Base-by-base conservation (phyloP, 768 basidiomycete species). In the Boletellus emodensis region DNA sequence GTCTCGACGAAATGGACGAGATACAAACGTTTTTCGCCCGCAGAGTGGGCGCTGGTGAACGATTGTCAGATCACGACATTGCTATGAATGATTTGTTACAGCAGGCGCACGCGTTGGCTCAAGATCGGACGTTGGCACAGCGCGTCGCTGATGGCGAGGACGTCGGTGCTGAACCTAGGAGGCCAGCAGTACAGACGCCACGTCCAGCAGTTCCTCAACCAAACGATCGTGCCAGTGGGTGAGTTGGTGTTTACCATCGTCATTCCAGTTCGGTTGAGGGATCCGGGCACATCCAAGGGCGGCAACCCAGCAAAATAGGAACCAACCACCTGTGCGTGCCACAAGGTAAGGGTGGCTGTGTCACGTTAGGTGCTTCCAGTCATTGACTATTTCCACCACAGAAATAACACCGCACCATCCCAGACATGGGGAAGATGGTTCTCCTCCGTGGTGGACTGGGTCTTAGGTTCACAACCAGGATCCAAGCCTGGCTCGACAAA, bases 11-110 rank as follows among this genome's bases (percentile, higher is more conserved):
- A 9, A 39, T 64, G 12, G 55, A 67, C 26, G 58, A 56, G 18
- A 48, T 62, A 0, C 46, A 59, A 22, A 40, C 50, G 3, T 39
- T 45, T 18, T 61, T 57, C 28, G 30, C 42, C 2, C 43, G 6
- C 22, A 52, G 52, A 41, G 4, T 34, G 9, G 41, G 28, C 28
- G 14, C 13, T 14, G 58, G 64, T 9, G 15, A 39, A 12, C 24
- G 15, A 1, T 42, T 66, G 18, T 56, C 60, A 1, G 65, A 67
- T 39, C 54, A 51, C 3, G 65, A 68, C 7, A 2, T 62, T 1
- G 64, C 65, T 2, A 57, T 66, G 49, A 55, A 51, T 17, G 46
- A 64, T 34, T 49, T 67, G 12, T 26, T 66, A 15, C 55, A 61
- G 26, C 64, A 71, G 18, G 60, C 57, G 9, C 56, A 45, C 34